A percentile compares a stretch with the other conserved stretches of the same genome.
phyloP scores from a whole-genome alignment of 306 rosid species.

The Malus asiatica region DNA sequence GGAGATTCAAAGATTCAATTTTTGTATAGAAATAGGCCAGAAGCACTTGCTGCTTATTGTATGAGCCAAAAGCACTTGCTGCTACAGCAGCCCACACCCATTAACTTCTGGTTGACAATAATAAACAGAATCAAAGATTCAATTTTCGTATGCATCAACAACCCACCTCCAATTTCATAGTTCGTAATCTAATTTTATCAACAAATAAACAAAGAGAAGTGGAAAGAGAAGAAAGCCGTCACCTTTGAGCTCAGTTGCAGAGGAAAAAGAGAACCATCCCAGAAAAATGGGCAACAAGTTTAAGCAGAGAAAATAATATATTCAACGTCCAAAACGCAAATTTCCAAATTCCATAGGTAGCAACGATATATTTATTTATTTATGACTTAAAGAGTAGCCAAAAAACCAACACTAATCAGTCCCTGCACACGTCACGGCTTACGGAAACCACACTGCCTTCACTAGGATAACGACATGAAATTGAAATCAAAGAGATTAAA shows the following conservation, averaged over 20 bases:
- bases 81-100: no score
- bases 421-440: conserved; percentile 21
- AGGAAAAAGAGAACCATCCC: background rate
- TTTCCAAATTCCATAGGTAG: no score
- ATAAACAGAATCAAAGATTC: no score
- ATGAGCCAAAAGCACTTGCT: no score
- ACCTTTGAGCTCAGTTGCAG: background rate
- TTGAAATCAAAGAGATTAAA: no score
- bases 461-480: background rate
- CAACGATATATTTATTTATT: background rate
- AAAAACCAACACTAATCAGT: background rate
- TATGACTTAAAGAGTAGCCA: background rate
- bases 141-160: no score
- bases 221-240: background rate
- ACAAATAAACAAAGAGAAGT: background rate
- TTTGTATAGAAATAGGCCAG: background rate
- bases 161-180: no score
- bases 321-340: background rate
- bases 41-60: no score
- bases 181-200: background rate
- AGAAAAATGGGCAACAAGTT: background rate
- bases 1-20: background rate
- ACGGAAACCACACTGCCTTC: background rate
- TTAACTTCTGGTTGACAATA: no score
- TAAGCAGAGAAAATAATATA: background rate